Evolutionary conservation across 2,329 filamentous ascomycete species (phyloP), one percentile per base, ranked within the genome.

Genomic region (Fusarium albosuccineum): DNA sequence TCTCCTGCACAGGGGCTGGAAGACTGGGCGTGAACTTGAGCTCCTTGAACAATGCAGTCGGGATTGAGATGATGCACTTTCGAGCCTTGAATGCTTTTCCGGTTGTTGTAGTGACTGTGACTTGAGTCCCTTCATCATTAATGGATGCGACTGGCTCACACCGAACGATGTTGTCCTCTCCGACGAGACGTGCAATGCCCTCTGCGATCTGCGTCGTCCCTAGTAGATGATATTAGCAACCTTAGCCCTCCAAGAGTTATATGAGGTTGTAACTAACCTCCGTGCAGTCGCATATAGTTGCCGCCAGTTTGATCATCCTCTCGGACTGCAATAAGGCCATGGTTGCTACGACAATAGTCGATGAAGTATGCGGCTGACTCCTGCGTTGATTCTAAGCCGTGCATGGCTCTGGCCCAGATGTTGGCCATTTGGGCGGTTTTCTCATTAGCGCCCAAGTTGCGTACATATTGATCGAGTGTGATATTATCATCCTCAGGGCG

Each of bases 21-120:
- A 86, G 74, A 1, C 79, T 67, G 1, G 86, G 86, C 0, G 76
- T 70, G 70, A 87, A 85, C 4, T 72, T 74, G 26, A 88, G 79
- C 8, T 80, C 76, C 9, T 77, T 76, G 54, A 83, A 81, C 42
- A 86, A 73, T 7, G 85, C 80, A 6, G 80, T 83, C 0, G 85
- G 82, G 6, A 87, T 73, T 2, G 85, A 83, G 4, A 86, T 62
- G 49, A 87, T 81, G 27, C 80, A 75, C 44, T 82, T 82, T 22
- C 73, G 76, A 1, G 76, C 79, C 3, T 75, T 61, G 22, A 79
- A 74, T 0, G 71, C 57, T 17, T 65, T 70, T 9, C 70, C 71
- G 2, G 60, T 67, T 0, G 65, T 72, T 0, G 73, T 73, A 9
- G 48, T 71, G 3, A 76, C 68, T 0, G 34, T 40, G 0, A 68